phyloP scores from a whole-genome alignment of 1,139 yeast species.

The Candida sojae region DNA sequence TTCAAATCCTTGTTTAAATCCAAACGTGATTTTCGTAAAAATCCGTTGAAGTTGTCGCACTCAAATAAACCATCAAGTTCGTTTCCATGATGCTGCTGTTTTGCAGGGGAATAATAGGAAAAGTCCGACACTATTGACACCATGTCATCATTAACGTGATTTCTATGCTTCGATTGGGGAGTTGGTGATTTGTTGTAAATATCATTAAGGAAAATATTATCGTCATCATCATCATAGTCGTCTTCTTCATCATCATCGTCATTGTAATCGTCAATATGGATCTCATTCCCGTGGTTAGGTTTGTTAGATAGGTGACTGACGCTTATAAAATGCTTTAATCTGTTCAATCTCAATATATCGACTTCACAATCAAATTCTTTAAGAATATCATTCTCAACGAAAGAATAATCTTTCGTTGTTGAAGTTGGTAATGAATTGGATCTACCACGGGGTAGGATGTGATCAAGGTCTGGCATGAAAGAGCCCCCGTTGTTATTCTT shows the following conservation, averaged over 20 bases:
- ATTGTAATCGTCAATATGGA: not conserved
- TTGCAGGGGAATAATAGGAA: slow-evolving; percentile 26
- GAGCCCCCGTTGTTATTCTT: slow-evolving; percentile 9
- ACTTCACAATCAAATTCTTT: slow-evolving; percentile 16
- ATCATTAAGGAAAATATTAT: slow-evolving; percentile 11
- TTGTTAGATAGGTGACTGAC: slow-evolving; percentile 11
- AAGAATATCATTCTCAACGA: slow-evolving; percentile 13
- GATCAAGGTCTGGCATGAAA: slow-evolving; percentile 17
- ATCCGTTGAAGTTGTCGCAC: slow-evolving; percentile 34
- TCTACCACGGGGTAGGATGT: slow-evolving; percentile 10
- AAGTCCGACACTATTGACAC: slow-evolving; percentile 28
- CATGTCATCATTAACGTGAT: slow-evolving; percentile 19
- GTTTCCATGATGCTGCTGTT: slow-evolving; percentile 9
- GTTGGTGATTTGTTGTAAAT: slow-evolving; percentile 13
- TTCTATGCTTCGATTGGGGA: slow-evolving; percentile 9
- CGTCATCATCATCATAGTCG: slow-evolving; percentile 5
- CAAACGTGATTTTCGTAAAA: slow-evolving; percentile 35
- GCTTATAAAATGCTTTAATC: slow-evolving; percentile 28
- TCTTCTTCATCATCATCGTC: slow-evolving; percentile 1
- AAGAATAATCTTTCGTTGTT: slow-evolving; percentile 7
- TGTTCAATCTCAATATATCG: slow-evolving; percentile 21
- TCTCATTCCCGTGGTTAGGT: slow-evolving; percentile 1
- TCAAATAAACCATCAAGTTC: slow-evolving; percentile 14
- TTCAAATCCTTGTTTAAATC: slow-evolving; percentile 22
- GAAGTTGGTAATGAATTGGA: slow-evolving; percentile 27